These are phyloP conservation scores for Plasmodium gaboni DNA, from an alignment of 169 alveolate genomes.

Conservation along the genomic window DNA sequence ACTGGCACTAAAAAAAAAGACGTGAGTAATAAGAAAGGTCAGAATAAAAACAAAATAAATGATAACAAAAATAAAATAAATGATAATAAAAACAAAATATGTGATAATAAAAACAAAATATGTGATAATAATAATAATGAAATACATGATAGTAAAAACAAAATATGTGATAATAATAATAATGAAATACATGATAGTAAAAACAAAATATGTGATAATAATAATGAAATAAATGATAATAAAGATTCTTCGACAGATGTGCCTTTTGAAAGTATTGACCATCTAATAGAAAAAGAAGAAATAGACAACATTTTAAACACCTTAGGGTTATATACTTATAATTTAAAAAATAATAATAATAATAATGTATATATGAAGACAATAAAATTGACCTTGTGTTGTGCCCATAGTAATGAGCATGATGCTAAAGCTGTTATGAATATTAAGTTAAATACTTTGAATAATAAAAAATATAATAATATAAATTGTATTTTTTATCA, in stretches of 20 bases:
- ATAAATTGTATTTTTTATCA: slow-evolving; percentile 22
- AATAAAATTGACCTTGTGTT: slow-evolving; percentile 21
- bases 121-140: too few species aligned
- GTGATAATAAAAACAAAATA: too few species aligned
- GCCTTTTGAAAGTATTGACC: background rate
- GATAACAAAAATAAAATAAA: too few species aligned
- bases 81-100: too few species aligned
- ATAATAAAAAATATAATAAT: slow-evolving; percentile 18
- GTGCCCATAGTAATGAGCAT: slow-evolving; percentile 15
- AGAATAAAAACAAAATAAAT: too few species aligned
- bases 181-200: background rate
- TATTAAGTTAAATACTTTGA: slow-evolving; percentile 18
- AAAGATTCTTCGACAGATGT: background rate
- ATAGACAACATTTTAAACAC: background rate
- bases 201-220: background rate
- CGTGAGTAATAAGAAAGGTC: too few species aligned
- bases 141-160: too few species aligned
- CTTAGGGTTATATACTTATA: slow-evolving; percentile 12
- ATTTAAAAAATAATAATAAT: slow-evolving; percentile 1
- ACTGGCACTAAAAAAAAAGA: too few species aligned
- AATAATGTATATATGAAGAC: slow-evolving; percentile 10
- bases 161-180: background rate
- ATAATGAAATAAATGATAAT: background rate
- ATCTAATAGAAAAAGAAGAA: background rate
- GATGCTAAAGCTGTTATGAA: slow-evolving; percentile 28